Evolutionary conservation across 164 flowering plant species (phyloP).

Genomic region (Aristolochia fimbriata): DNA sequence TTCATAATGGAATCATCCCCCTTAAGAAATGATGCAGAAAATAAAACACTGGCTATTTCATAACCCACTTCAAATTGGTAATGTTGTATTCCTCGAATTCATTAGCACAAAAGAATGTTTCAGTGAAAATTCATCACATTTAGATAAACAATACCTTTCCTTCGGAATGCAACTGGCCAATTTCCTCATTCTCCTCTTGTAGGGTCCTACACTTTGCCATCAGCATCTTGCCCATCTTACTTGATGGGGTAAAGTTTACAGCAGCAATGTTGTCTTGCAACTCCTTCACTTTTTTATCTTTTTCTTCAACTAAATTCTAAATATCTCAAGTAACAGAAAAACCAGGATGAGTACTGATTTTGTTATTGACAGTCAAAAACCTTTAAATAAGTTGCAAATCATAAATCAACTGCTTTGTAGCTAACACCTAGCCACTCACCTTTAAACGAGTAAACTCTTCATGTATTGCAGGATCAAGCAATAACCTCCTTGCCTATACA

Average conservation of each 20-base stretch:
- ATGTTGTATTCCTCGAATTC: no score
- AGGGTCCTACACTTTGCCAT: conserved; percentile 94
- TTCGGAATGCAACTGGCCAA: conserved; percentile 84
- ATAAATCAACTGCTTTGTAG: not conserved
- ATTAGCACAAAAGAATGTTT: not conserved
- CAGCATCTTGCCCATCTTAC: conserved; percentile 96
- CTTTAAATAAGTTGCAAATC: not conserved
- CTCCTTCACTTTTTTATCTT: conserved; percentile 91
- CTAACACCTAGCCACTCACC: conserved; percentile 30
- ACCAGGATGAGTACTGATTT: not conserved
- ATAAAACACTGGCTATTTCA: no score
- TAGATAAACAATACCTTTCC: conserved; percentile 63
- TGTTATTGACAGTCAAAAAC: not conserved
- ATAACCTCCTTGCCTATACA: conserved; percentile 71
- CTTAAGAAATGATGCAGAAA: no score
- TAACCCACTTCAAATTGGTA: no score
- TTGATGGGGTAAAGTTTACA: conserved; percentile 75
- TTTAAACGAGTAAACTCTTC: conserved; percentile 94
- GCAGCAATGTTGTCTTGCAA: conserved; percentile 86
- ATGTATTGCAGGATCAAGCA: conserved; percentile 96
- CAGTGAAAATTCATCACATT: not conserved
- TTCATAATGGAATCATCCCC: no score
- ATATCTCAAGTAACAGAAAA: conserved; percentile 1
- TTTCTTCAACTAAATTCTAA: conserved; percentile 95
- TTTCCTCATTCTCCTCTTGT: conserved; percentile 97